Conservation (phyloP, 192 early-diverging fungal species). For the Helicostylum pulchrum region DNA sequence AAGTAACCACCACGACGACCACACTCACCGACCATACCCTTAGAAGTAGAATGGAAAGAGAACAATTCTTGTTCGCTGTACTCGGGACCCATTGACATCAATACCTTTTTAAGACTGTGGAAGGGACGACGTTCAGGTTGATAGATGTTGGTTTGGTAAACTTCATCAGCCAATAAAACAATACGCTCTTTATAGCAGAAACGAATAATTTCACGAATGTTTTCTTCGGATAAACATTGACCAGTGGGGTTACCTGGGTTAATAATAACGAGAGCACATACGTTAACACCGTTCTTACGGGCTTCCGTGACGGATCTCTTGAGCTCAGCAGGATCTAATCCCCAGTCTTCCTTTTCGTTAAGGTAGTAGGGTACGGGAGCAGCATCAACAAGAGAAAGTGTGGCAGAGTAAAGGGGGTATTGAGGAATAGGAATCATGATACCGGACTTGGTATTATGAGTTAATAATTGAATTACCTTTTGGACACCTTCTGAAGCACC, state of each 20-base stretch:
- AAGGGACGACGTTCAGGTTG: conserved; percentile 75
- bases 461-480: conserved; percentile 82
- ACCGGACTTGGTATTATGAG: conserved; percentile 74
- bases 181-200: conserved; percentile 83
- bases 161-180: conserved; percentile 93
- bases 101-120: conserved; percentile 95
- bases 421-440: conserved; percentile 99
- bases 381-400: conserved; percentile 82
- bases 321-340: conserved; percentile 68
- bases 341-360: conserved; percentile 84
- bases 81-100: conserved; percentile 67
- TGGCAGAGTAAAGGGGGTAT: conserved; percentile 96
- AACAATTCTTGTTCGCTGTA: conserved; percentile 83
- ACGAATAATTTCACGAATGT: conserved; percentile 86
- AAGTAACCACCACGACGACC: conserved; percentile 97
- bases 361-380: conserved; percentile 89
- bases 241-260: conserved; percentile 99
- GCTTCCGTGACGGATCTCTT: conserved; percentile 60
- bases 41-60: conserved; percentile 95
- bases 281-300: conserved; percentile 69
- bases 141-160: conserved; percentile 98
- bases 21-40: conserved; percentile 98
- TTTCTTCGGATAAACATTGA: conserved; percentile 74
- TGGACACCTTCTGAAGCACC: conserved; percentile 95
- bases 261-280: conserved; percentile 93